Evolutionary conservation across 257 asterid species (phyloP).

Genomic region (Cordia subcordata): DNA sequence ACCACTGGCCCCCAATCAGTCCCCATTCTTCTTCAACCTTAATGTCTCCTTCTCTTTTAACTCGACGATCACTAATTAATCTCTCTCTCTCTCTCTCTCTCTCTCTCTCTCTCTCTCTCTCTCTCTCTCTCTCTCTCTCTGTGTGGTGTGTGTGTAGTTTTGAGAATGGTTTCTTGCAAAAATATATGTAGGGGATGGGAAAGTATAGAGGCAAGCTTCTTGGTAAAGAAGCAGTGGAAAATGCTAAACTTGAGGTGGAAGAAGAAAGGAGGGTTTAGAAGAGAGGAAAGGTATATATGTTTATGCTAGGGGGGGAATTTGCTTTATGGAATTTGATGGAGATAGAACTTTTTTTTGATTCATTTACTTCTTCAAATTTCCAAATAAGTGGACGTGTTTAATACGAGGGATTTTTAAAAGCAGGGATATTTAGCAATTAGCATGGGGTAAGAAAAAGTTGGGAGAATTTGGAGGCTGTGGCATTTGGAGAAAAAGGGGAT

Average conservation of each 20-base stretch:
- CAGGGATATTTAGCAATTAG: too few species aligned
- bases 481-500: too few species aligned
- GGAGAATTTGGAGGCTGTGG: too few species aligned
- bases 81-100: too few species aligned
- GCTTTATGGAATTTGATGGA: slow-evolving; percentile 39
- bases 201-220: slow-evolving; percentile 29
- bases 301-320: slow-evolving; percentile 31
- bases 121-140: neutral
- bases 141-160: neutral
- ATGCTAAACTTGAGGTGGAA: slow-evolving; percentile 52
- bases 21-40: slow-evolving; percentile 26
- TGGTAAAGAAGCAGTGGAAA: slow-evolving; percentile 53
- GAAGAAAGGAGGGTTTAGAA: slow-evolving; percentile 41
- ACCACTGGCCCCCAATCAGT: slow-evolving; percentile 93
- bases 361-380: slow-evolving; percentile 29
- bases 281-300: slow-evolving; percentile 46
- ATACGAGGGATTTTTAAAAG: too few species aligned
- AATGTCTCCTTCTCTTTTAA: too few species aligned
- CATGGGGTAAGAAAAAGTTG: too few species aligned
- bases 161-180: slow-evolving; percentile 7
- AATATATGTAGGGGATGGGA: slow-evolving; percentile 12
- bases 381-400: too few species aligned
- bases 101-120: slow-evolving; percentile 22
- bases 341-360: slow-evolving; percentile 19
- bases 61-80: too few species aligned